Evolutionary conservation across 2,329 filamentous ascomycete genomes (phyloP), one percentile per base, ranked within the genome.

Genomic region (Aurifilum marmelostoma): DNA sequence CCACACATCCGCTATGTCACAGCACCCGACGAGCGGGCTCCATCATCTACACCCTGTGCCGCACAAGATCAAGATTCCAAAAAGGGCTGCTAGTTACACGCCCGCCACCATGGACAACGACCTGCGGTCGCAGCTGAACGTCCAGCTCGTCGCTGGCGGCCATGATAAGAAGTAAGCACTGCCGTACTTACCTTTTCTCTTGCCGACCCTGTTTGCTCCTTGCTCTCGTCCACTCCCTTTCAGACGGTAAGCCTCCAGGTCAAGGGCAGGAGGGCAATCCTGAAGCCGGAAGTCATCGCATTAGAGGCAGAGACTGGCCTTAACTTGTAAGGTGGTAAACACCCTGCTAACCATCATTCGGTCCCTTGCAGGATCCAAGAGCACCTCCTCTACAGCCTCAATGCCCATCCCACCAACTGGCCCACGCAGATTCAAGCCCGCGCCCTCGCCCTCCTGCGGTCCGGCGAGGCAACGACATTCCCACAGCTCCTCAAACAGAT

Each of bases 41-140:
- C 68, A 67, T 37, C 56, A 67, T 65, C 64, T 69, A 54, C 67
- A 65, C 67, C 67, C 69, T 67, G 65, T 85, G 47, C 81, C 86
- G 39, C 87, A 87, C 29, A 87, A 87, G 5, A 86, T 88, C 74
- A 89, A 89, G 76, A 86, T 90, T 63, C 86, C 88, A 18, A 79
- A 85, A 8, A 84, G 85, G 41, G 86, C 86, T n/a, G 82, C 87
- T 3, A 85, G 82, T 73, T 88, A 90, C 77, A 86, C 87, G 21
- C 80, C 85, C 63, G 86, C 87, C 7, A 90, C 87, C 11, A 83
- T 88, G 68, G 88, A 91, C 73, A 82, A 85, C 8, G 88, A 90
- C 69, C 78, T 90, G 68, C 82, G 88, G 29, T 89, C 88, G 2
- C 84, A 89, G 73, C 87, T 91, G 74, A 90, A 91, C 75, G 81